Base-by-base conservation (phyloP, 306 rosid species). In the Pterocarpus santalinus region DNA sequence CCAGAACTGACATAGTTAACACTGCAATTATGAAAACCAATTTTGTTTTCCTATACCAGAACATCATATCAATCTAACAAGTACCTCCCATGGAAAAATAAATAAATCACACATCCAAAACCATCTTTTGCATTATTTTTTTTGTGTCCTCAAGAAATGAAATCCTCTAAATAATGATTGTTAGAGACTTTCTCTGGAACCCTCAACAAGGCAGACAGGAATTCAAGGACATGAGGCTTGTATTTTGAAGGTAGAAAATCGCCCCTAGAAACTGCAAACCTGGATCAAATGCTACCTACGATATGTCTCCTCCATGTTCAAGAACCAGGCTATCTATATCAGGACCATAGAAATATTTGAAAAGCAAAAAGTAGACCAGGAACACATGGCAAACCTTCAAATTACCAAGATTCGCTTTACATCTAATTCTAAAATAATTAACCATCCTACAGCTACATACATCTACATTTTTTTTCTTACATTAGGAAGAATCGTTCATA, bases 401-500 rank as follows among this genome's bases (percentile, higher is more conserved):
- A 70, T 14, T 16, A 8, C 14, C 75, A 47, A 47, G 7, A 69
- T 11, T 12, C 5, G 11, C 41, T 43, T 43, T 43, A 43, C 1
- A 43, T 43, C 6, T 43, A 1, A 7, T 43, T 43, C 49, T 8
- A 11, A 22, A 17, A 4, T 6, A 67, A 9, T 32, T 15, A 41
- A 9, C 5, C 36, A 43, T 17, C 16, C 36, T 17, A 9, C 16
- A 15, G 52, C 72, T 10, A 67, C 4, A 43, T 11, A 46, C 13
- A 69, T 41, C 17, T 22, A 6, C 41, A 5, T 13, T 49, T 71
- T 4, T 52, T 34, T n/a, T 6, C 32, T 71, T 52, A 51, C 12
- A 38, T 17, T 72, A 10, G 34, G 65, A 35, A 55, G 65, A 64
- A 35, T 55, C 65, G 10, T 72, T 72, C 47, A 35, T 12, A n/a